Evolutionary conservation across 495 filamentous ascomycete genomes (phyloP), one percentile per base, ranked within the genome.

Genomic region (Penicillium bovifimosum): DNA sequence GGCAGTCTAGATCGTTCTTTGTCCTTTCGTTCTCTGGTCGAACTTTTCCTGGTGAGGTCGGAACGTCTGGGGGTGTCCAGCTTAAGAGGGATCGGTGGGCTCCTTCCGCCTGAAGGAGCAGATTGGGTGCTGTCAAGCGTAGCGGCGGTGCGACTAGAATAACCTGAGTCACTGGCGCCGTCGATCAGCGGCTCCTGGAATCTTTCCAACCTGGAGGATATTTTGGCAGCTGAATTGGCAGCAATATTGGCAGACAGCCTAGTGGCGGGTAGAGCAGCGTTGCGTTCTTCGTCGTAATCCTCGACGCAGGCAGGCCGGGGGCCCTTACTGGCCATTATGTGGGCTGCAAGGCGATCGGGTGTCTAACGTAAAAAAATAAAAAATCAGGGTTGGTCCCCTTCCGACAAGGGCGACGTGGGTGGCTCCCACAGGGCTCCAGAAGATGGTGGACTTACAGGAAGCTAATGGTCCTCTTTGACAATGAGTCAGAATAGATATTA

Each of bases 121-220:
- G 80, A 80, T 71, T 79, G 74, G 69, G 76, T 74, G 66, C 75
- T 79, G 63, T 70, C 72, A 54, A 68, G 69, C 26, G 80, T 80
- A 58, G 79, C 78, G 52, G 73, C 70, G 54, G 78, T 84, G 66
- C 77, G 82, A 74, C 76, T 83, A 54, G 81, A 85, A 73, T 84
- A 84, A 48, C 81, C 82, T 36, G 80, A 84, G 66, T 86, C 82
- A 67, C 79, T 83, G 49, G 72, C 72, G 56, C 70, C 68, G 63
- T 83, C 80, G 41, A 68, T 60, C 48, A 68, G 65, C 55, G 61
- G 63, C 52, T 64, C 62, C 47, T 62, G 54, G 46, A 60, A 55
- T 66, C 58, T 70, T 36, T 74, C 72, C 47, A 69, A 62, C 62
- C 79, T 82, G 54, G 77, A 75, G 49, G 76, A 73, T 48, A 78